Evolutionary conservation across 2,329 filamentous ascomycete genomes (phyloP).

Genomic region (Trichoderma breve): DNA sequence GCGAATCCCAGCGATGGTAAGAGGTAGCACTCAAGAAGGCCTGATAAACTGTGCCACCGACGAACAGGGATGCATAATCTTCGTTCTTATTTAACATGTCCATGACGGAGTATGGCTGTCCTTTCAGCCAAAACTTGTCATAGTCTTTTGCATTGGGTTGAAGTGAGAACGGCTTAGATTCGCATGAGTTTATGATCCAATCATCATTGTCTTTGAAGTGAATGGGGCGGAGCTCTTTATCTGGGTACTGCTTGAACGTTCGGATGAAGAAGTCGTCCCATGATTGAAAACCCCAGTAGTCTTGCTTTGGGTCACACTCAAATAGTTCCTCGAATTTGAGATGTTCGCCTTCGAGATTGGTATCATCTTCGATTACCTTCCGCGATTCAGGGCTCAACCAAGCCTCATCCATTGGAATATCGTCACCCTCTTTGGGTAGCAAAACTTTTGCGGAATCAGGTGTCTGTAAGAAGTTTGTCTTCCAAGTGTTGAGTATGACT

Average conservation of each 20-base stretch:
- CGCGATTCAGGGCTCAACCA: conserved; percentile 26
- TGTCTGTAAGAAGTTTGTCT: conserved; percentile 25
- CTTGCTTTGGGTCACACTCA: conserved; percentile 22
- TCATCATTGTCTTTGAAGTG: conserved; percentile 41
- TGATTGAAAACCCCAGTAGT: conserved; percentile 50
- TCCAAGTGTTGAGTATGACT: conserved; percentile 50
- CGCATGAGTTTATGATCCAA: conserved; percentile 56
- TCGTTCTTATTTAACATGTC: conserved; percentile 58
- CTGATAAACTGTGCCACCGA: conserved; percentile 63
- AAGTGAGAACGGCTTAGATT: conserved; percentile 55
- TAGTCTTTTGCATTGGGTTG: conserved; percentile 46
- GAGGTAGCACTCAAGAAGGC: conserved; percentile 62
- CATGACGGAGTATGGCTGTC: conserved; percentile 58
- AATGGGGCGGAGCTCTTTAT: conserved; percentile 47
- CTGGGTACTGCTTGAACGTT: conserved; percentile 38
- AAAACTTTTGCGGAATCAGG: conserved; percentile 5
- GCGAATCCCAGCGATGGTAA: conserved; percentile 68
- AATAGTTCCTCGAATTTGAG: conserved; percentile 24
- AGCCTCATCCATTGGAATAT: not conserved
- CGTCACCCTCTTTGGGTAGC: not conserved
- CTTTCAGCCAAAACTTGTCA: conserved; percentile 66
- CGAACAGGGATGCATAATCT: conserved; percentile 46
- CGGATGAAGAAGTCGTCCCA: conserved; percentile 67
- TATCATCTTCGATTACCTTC: conserved; percentile 22
- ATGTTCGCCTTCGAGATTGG: conserved; percentile 20